A percentile compares a stretch with the other conserved stretches of the same genome.
These are phyloP conservation scores for Colletotrichum echinochloae DNA, from an alignment of 2,329 filamentous ascomycete genomes.

Conservation along the genomic window DNA sequence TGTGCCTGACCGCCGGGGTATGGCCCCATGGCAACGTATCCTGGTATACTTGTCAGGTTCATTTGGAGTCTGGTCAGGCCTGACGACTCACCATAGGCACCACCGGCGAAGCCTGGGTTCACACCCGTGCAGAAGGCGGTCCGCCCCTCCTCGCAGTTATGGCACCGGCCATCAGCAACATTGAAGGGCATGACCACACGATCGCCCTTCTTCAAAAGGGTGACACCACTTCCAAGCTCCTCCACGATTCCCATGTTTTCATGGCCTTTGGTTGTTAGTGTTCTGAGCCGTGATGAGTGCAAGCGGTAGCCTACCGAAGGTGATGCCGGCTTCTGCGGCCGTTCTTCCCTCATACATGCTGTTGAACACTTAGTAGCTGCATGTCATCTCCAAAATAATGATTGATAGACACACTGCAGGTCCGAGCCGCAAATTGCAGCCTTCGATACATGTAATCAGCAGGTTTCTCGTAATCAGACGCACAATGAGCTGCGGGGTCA, in stretches of 20 bases:
- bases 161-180: slow-evolving; percentile 72
- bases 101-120: slow-evolving; percentile 53
- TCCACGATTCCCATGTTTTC: slow-evolving; percentile 72
- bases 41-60: slow-evolving; percentile 22
- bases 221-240: slow-evolving; percentile 68
- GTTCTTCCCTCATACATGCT: slow-evolving; percentile 76
- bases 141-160: slow-evolving; percentile 72
- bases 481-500: background rate
- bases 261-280: slow-evolving; percentile 52
- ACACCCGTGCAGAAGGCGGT: slow-evolving; percentile 74
- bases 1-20: slow-evolving; percentile 67
- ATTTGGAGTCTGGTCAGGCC: background rate
- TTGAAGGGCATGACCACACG: slow-evolving; percentile 75
- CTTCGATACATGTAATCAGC: slow-evolving; percentile 40
- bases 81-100: slow-evolving; percentile 47
- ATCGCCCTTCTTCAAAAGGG: slow-evolving; percentile 71
- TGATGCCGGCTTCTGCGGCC: slow-evolving; percentile 70
- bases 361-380: slow-evolving; percentile 45
- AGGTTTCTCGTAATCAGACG: background rate
- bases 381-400: slow-evolving; percentile 1
- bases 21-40: slow-evolving; percentile 72
- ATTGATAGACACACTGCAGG: slow-evolving; percentile 52
- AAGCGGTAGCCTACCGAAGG: slow-evolving; percentile 59
- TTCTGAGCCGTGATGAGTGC: background rate
- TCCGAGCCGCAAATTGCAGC: slow-evolving; percentile 67